Conservation (phyloP, 2,329 filamentous ascomycete species). For the Aspergillus fumigatiaffinis region DNA sequence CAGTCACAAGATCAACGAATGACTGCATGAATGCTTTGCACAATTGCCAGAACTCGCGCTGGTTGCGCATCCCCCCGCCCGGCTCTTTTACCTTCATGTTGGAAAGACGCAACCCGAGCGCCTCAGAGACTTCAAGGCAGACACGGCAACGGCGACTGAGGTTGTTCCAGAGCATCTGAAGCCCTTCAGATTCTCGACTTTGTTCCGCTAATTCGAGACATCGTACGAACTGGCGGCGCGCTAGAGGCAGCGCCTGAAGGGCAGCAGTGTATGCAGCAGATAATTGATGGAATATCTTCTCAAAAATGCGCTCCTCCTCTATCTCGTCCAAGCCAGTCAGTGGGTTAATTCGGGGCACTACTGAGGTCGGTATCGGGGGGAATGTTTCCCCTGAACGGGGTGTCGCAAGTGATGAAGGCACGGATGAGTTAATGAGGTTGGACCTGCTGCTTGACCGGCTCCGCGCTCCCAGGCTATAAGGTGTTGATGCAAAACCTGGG, state of each 20-base stretch:
- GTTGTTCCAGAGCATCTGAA: conserved; percentile 63
- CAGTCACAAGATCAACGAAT: conserved; percentile 45
- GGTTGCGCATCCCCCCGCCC: conserved; percentile 58
- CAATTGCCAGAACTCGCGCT: conserved; percentile 62
- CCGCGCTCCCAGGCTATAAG: conserved; percentile 32
- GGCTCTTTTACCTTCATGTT: conserved; percentile 83
- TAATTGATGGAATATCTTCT: conserved; percentile 74
- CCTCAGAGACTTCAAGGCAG: conserved; percentile 69
- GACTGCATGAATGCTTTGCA: conserved; percentile 59
- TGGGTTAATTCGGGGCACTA: conserved; percentile 48
- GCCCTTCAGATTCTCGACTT: conserved; percentile 55
- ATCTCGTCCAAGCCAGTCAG: conserved; percentile 61
- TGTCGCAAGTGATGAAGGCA: conserved; percentile 54
- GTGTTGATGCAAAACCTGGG: conserved; percentile 28
- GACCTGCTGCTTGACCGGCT: conserved; percentile 51
- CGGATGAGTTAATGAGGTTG: conserved; percentile 48
- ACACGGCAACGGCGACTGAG: conserved; percentile 68
- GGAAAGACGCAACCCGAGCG: conserved; percentile 68
- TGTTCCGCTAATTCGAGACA: conserved; percentile 62
- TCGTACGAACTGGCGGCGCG: conserved; percentile 62
- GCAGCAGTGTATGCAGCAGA: conserved; percentile 70
- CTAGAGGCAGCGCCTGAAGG: conserved; percentile 65
- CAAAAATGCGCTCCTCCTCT: conserved; percentile 77
- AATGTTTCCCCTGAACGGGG: conserved; percentile 83
- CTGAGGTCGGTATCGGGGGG: conserved; percentile 45